Evolutionary conservation across 2,329 filamentous ascomycete genomes (phyloP).

Genomic region (Nigrograna mackinnonii): DNA sequence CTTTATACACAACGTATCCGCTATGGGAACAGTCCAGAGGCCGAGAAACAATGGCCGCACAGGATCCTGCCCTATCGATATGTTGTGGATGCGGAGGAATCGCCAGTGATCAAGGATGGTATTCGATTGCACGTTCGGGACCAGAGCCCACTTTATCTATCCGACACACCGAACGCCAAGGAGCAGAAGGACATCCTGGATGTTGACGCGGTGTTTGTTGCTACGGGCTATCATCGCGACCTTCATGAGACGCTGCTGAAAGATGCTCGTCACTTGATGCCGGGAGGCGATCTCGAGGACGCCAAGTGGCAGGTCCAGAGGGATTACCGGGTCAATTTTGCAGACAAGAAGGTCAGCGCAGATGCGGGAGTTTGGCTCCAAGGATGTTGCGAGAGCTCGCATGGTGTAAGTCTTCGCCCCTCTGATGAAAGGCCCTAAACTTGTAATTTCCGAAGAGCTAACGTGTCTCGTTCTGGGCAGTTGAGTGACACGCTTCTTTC

Average conservation of each 20-base stretch:
- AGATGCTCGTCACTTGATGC: slow-evolving; percentile 66
- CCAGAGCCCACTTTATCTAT: slow-evolving; percentile 40
- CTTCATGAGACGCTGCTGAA: slow-evolving; percentile 78
- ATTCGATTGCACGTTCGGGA: slow-evolving; percentile 57
- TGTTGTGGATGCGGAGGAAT: slow-evolving; percentile 65
- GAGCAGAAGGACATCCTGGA: slow-evolving; percentile 65
- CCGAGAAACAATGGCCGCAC: slow-evolving; percentile 79
- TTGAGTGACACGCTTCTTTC: slow-evolving; percentile 82
- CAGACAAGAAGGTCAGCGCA: slow-evolving; percentile 66
- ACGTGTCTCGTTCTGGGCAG: slow-evolving; percentile 43
- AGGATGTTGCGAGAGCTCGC: slow-evolving; percentile 89
- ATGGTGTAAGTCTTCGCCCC: slow-evolving; percentile 70
- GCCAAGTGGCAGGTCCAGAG: slow-evolving; percentile 69
- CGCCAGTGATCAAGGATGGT: slow-evolving; percentile 31
- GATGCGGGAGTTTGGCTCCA: slow-evolving; percentile 88
- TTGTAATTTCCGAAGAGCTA: slow-evolving; percentile 14
- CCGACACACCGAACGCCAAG: slow-evolving; percentile 39
- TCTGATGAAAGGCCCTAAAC: background rate
- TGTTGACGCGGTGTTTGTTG: slow-evolving; percentile 81
- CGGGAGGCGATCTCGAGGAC: slow-evolving; percentile 47
- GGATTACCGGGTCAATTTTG: slow-evolving; percentile 79
- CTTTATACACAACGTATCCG: slow-evolving; percentile 84
- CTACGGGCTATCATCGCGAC: slow-evolving; percentile 82
- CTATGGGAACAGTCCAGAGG: slow-evolving; percentile 55
- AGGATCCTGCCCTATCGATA: slow-evolving; percentile 73